Evolutionary conservation across 495 filamentous ascomycete species (phyloP), one percentile per base, ranked within the genome.

Genomic region (Astrothelium subdiscretum): DNA sequence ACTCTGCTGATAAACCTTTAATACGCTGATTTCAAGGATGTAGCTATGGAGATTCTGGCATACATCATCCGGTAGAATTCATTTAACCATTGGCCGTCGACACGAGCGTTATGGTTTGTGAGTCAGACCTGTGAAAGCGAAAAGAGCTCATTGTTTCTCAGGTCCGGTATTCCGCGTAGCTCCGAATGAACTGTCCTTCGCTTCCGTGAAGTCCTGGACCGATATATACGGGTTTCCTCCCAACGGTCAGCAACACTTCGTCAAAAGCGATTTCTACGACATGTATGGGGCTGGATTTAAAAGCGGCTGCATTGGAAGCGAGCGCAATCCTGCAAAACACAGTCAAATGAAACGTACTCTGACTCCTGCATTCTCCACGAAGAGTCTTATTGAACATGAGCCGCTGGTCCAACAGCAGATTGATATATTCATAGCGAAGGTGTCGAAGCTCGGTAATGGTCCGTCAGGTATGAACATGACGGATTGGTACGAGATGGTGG

Each of bases 381-480:
- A 68, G 59, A 68, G 71, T 24, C 63, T 74, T 32, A 26, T 61
- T 43, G 69, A 70, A 52, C 71, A 74, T 43, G 71, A 74, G 58
- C 63, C 64, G 18, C 67, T 74, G 57, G 42, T 74, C 59, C 62
- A 62, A 59, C 62, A 63, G 8, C 71, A 71, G 63, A 68, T 72
- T 22, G 58, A 72, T 38, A 58, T 64, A 60, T 67, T 73, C 48
- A 64, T 74, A n/a, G n/a, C 31, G 44, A 59, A 51, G 66, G 67
- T 51, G 38, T 72, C 52, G 10, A 15, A 26, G 24, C 2, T 6
- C 24, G 52, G n/a, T n/a, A n/a, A n/a, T 43, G 3, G 59, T 62
- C n/a, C 27, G 54, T 20, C 63, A 67, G 62, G 69, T 63, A 31
- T 70, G 18, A 57, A 67, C 12, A 64, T 57, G 12, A 65, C 66